Base-by-base conservation (phyloP, 306 rosid species). In the Prunus padus region DNA sequence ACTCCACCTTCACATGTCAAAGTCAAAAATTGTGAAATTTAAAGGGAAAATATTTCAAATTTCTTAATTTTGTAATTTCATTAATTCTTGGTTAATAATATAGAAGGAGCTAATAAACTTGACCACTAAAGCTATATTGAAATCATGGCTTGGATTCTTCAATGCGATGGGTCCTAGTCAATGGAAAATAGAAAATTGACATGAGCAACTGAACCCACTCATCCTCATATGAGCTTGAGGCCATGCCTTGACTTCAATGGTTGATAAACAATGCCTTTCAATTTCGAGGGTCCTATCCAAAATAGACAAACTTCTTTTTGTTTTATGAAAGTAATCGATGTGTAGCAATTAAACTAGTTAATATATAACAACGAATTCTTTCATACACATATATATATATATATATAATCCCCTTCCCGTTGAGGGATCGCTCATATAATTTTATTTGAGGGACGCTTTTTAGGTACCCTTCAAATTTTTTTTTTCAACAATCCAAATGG, bases 121-220 rank as follows among this genome's bases (percentile, higher is more conserved):
- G 47, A 28, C n/a, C 66, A 28, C 15, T 26, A 46, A 67, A 67
- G 71, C 71, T 20, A 45, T 25, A 23, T 5, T 67, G 23, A 46
- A 68, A 23, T 16, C 15, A 26, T 4, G 23, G 23, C 55, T 68
- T 47, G 20, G 59, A 46, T 47, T 68, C 15, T 26, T 68, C 57
- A 68, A 25, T 68, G 73, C 16, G 59, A 47, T 16, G 47, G 44
- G 23, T 47, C 59, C 44, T 26, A 1, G 19, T 16, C 8, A 68
- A 23, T 45, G 42, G 44, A 16, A 8, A 68, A 15, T 3, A 2
- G 9, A 49, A 68, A 68, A 68, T 25, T 68, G 72, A 47, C 56
- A 68, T 47, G 57, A 47, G 51, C 72, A 68, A 68, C 37, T 10
- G 25, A 68, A 68, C 44, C 72, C 72, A 68, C 59, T 46, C 14